Evolutionary conservation across 140 eudicot genomes (phyloP).

Genomic region (Anethum foeniculum): DNA sequence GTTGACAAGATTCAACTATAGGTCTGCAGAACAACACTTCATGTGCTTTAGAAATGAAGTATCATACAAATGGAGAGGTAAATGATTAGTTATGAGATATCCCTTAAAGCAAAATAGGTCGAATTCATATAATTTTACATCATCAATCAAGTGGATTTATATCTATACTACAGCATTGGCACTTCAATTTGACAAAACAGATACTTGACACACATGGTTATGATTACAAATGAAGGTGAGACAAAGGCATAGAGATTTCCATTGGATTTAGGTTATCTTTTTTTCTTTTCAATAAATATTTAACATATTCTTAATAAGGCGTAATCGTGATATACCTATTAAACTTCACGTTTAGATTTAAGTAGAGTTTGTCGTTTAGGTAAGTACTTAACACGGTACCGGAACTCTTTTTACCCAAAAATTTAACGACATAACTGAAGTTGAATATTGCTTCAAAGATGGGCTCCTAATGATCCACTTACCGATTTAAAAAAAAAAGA

Average conservation of each 20-base stretch:
- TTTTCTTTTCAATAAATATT: background rate
- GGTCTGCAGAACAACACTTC: background rate
- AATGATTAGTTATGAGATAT: conserved; percentile 2
- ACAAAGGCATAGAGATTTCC: background rate
- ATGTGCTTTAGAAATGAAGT: conserved; percentile 25
- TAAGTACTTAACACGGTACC: background rate
- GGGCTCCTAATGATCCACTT: background rate
- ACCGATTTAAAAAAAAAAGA: no score
- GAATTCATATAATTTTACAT: conserved; percentile 1
- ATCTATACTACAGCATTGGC: conserved; percentile 10
- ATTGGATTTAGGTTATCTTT: background rate
- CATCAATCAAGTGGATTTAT: conserved; percentile 22
- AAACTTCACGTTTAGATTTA: background rate
- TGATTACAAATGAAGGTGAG: conserved; percentile 1
- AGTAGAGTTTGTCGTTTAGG: background rate
- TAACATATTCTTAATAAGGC: background rate
- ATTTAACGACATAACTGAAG: background rate
- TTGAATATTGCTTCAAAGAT: background rate
- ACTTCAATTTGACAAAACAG: conserved; percentile 30
- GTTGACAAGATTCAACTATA: conserved; percentile 1
- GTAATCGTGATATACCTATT: no score
- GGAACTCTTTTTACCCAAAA: background rate
- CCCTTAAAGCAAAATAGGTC: background rate
- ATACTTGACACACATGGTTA: conserved; percentile 4
- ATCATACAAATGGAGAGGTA: conserved; percentile 27